Evolutionary conservation across 805 yeast species (phyloP), one percentile per base, ranked within the genome.

Genomic region (Candida vartiovaarae): DNA sequence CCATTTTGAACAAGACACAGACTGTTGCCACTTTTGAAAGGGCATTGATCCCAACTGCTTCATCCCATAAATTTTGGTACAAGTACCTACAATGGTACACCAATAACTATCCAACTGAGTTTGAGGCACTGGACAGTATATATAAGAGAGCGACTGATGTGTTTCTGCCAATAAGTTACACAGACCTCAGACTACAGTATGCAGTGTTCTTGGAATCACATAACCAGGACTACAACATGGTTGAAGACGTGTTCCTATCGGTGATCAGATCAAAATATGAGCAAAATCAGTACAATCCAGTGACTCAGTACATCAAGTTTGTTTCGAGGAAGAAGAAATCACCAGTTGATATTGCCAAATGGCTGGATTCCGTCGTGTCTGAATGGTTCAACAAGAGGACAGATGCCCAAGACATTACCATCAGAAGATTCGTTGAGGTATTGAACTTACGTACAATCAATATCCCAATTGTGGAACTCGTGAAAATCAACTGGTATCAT

Each of bases 11-110:
- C 29, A 55, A 48, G 38, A 8, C 39, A 1, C 53, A 70, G 24
- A 66, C 75, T 1, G 60, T 62, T 6, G 63, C 72, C 6, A 55
- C 85, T 1, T 90, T 82, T 61, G 91, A 85, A 58, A 70, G 96
- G 44, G 77, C 87, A 15, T 63, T 91, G 8, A 66, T 85, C 1
- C 86, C 95, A 0, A 74, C 81, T 41, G 84, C 89, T 34, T 63
- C 64, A 23, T 66, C 72, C 38, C 78, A 76, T 30, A 66, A 66
- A 11, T 58, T 87, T 20, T 91, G 98, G 98, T 55, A 78, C 15
- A 72, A 72, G 43, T 90, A 84, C 57, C 46, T 77, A 6, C 63
- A 74, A 3, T 88, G 80, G 73, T 54, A 77, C 26, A 61, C 73
- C 24, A 53, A 52, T 2, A 49, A 52, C 47, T 42, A 53, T 3